Conservation (phyloP, 2,329 filamentous ascomycete genomes). For the Penicillium thymicola region DNA sequence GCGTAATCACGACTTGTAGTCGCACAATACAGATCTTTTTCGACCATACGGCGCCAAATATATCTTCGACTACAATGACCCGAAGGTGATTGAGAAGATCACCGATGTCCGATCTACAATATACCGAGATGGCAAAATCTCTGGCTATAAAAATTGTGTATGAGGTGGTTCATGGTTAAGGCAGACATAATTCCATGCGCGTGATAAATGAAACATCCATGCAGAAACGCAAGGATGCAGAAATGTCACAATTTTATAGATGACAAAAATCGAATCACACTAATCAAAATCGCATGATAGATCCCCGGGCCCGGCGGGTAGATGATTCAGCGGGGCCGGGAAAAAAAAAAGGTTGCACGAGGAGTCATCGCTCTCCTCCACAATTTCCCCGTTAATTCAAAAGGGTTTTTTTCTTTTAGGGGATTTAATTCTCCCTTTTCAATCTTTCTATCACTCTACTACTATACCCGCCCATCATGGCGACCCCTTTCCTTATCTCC, state of each 20-base stretch:
- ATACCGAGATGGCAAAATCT: conserved; percentile 41
- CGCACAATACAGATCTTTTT: too few relatives aligned
- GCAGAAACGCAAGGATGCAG: neutral
- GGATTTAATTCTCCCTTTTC: conserved; percentile 16
- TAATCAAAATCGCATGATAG: neutral
- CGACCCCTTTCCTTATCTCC: conserved; percentile 43
- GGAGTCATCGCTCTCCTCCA: conserved; percentile 19
- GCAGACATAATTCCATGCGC: neutral
- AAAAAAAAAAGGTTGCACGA: conserved; percentile 17
- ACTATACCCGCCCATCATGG: conserved; percentile 32
- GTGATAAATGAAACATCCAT: neutral
- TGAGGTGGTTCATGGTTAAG: conserved; percentile 10
- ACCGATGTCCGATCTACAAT: neutral
- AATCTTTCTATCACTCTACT: neutral
- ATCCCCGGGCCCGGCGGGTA: neutral
- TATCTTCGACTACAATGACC: too few relatives aligned
- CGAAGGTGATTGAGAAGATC: neutral
- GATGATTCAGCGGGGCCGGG: conserved; percentile 20
- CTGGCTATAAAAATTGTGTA: conserved; percentile 44
- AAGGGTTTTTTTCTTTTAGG: conserved; percentile 7
- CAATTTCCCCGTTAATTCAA: neutral
- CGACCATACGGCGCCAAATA: too few relatives aligned
- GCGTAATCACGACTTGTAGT: too few relatives aligned
- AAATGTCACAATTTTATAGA: neutral
- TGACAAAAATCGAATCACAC: neutral